Base-by-base conservation (phyloP, 2,329 filamentous ascomycete genomes). In the Fusarium sp. region DNA sequence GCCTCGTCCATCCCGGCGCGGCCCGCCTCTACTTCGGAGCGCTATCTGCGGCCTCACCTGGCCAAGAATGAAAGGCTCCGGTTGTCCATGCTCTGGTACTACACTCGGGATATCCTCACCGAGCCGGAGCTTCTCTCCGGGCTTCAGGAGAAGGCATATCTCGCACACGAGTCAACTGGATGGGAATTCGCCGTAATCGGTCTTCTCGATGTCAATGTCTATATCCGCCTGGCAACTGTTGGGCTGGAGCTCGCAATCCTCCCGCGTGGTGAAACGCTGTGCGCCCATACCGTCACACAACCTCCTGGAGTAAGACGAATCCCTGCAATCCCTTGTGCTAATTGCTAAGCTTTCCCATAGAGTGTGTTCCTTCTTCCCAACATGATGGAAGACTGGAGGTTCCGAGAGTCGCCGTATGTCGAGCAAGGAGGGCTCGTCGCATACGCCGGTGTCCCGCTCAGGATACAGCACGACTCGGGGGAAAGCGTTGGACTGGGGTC, bases 131-230 rank as follows among this genome's bases (percentile, higher is more conserved):
- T 85, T 37, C 73, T 84, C 15, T 77, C 76, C 3, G 77, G 79
- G 1, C 66, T 85, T 4, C 82, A 83, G 28, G 81, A 84, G 28
- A 84, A 84, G 62, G 77, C 82, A 0, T 73, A 77, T 15, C 72
- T 85, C 3, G 82, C 80, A 0, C 75, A 80, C 27, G 79, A 84
- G 23, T 80, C 80, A 1, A 78, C 81, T 6, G 82, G 78, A 8
- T 85, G 84, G 83, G 83, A 85, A 9, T 83, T 79, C 57, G 82
- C 78, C n/a, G 80, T 84, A 16, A 76, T 83, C 7, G 84, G 83
- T 3, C 70, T 85, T 4, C 74, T 85, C 6, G 80, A 82, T 28
- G 76, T 82, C 62, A 79, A 84, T 47, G 77, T 80, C 34, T 85
- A 81, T 66, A 82, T 79, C 5, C 80, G 83, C 13, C 62, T 85